These are phyloP conservation scores for Aureobasidium leucospermi DNA, from an alignment of 2,329 filamentous ascomycete genomes.

Conservation along the genomic window DNA sequence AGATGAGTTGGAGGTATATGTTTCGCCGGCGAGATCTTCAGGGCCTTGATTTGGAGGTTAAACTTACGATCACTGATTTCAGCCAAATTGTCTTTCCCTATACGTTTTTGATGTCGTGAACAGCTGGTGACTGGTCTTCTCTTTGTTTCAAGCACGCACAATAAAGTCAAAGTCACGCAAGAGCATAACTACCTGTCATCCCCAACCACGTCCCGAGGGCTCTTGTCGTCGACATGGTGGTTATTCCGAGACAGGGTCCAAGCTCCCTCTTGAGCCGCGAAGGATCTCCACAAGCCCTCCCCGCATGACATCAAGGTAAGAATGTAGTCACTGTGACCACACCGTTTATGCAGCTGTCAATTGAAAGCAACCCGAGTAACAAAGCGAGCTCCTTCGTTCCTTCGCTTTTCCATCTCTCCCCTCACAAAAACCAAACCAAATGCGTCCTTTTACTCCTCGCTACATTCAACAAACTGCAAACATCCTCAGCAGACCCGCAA, in stretches of 20 bases:
- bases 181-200: too few relatives aligned
- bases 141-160: too few relatives aligned
- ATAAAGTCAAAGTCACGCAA: too few relatives aligned
- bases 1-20: too few relatives aligned
- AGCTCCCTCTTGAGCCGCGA: not conserved
- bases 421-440: not conserved
- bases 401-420: not conserved
- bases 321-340: slow-evolving; percentile 8
- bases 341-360: not conserved
- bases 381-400: not conserved
- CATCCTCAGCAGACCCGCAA: slow-evolving; percentile 9
- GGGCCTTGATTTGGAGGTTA: too few relatives aligned
- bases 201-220: too few relatives aligned
- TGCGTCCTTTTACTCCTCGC: slow-evolving; percentile 13
- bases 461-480: slow-evolving; percentile 8
- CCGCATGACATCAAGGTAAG: slow-evolving; percentile 11
- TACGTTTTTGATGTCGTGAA: too few relatives aligned
- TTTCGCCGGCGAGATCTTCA: too few relatives aligned
- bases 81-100: too few relatives aligned
- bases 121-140: too few relatives aligned
- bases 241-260: not conserved
- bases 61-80: too few relatives aligned
- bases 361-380: not conserved
- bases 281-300: not conserved
- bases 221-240: too few relatives aligned